phyloP scores from a whole-genome alignment of 164 flowering plant genomes.

The Vitis riparia region DNA sequence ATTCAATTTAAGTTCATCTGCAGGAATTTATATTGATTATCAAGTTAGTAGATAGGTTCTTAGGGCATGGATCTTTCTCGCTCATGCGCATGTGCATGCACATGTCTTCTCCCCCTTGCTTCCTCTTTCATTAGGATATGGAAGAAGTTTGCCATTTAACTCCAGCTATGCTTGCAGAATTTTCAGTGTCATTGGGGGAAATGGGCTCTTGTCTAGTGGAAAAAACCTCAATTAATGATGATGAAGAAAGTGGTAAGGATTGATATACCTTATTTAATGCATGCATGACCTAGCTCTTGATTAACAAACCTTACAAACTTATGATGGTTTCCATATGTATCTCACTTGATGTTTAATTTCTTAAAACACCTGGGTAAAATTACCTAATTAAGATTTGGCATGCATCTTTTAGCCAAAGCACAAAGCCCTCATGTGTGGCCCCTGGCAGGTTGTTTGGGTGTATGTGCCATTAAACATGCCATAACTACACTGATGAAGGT shows the following conservation, averaged over 20 bases:
- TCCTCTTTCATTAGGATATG: too few relatives aligned
- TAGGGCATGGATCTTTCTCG: neutral
- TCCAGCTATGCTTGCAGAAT: slow-evolving; percentile 43
- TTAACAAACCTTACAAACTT: neutral
- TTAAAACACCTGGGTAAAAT: too few relatives aligned
- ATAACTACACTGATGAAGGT: too few relatives aligned
- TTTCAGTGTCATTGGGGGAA: slow-evolving; percentile 69
- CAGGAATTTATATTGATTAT: neutral
- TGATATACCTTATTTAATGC: too few relatives aligned
- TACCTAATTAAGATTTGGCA: too few relatives aligned
- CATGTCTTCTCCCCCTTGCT: too few relatives aligned
- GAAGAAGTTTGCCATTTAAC: neutral
- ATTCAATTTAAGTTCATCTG: neutral
- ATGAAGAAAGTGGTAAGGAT: slow-evolving; percentile 53
- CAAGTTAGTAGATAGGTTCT: neutral
- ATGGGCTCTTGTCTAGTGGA: slow-evolving; percentile 72
- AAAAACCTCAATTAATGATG: slow-evolving; percentile 45
- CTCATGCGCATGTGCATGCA: neutral
- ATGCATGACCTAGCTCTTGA: too few relatives aligned
- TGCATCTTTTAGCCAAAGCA: too few relatives aligned
- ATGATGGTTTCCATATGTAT: neutral
- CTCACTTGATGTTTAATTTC: too few relatives aligned
- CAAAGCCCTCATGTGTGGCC: too few relatives aligned
- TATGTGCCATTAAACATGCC: too few relatives aligned
- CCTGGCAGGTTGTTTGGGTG: too few relatives aligned